These are phyloP conservation scores for Verticillium tricorpus DNA, from an alignment of 2,329 filamentous ascomycete genomes.

Conservation along the genomic window DNA sequence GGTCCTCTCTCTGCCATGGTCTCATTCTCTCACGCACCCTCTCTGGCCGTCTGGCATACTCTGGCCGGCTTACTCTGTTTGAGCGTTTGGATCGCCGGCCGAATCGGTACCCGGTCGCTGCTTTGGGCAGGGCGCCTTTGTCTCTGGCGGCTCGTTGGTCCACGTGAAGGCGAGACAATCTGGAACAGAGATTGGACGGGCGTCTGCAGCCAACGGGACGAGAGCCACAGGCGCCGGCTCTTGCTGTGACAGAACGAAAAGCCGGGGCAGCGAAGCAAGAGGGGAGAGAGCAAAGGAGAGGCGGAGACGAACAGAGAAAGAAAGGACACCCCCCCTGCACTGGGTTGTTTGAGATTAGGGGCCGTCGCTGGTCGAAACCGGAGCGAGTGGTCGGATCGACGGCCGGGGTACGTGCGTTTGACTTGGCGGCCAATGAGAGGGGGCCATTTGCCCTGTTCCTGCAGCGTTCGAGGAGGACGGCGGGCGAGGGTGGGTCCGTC, in stretches of 20 bases:
- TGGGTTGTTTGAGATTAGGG: conserved; percentile 1
- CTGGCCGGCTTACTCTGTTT: neutral
- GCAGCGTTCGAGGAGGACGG: neutral
- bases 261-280: too few relatives aligned
- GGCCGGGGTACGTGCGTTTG: neutral
- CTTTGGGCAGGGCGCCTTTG: neutral
- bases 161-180: neutral
- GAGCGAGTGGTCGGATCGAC: neutral
- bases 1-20: too few relatives aligned
- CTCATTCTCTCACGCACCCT: too few relatives aligned
- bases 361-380: neutral
- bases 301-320: neutral
- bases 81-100: neutral
- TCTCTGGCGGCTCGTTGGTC: neutral
- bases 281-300: neutral
- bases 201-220: neutral
- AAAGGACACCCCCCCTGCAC: neutral
- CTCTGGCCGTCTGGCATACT: too few relatives aligned
- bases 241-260: neutral
- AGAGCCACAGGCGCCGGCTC: neutral
- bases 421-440: neutral
- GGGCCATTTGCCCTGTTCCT: neutral
- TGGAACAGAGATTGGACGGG: neutral
- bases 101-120: neutral
- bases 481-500: neutral